Base-by-base conservation (phyloP, 2,329 filamentous ascomycete genomes). In the Aspergillus calidoustus region DNA sequence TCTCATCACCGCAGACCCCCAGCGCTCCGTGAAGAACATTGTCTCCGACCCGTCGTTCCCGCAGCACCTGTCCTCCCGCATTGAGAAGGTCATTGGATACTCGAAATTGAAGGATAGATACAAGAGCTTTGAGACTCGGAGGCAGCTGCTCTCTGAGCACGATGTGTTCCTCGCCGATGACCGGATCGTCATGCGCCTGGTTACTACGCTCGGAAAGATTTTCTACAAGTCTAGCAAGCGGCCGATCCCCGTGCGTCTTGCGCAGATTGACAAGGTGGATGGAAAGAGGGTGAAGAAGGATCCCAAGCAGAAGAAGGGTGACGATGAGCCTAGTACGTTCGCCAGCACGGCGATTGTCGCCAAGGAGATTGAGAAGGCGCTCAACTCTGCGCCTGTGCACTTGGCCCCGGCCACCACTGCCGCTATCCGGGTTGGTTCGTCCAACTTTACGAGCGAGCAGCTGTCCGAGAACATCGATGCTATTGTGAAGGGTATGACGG, bases 81-180 rank as follows among this genome's bases (percentile, higher is more conserved):
- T 94, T 72, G 89, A 87, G 55, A 86, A 88, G 67, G 86, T 99
- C 50, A 89, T 98, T 71, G 92, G 93, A 70, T 81, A 93, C 68
- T 84, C 85, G 71, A 96, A 98, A 79, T 83, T 99, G 70, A 94
- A 94, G 81, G 85, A 89, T 69, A 94, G 95, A 81, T 97, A 91
- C 84, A 89, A 91, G 82, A 87, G 91, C 64, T 99, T 92, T 79
- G 95, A 99, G 81, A 88, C 87, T 57, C 89, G 91, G 78, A 86
- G 95, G 66, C 92, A 95, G 77, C 86, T 99, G 41, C 86, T 90
- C 65, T 82, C 87, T 49, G 92, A 97, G 77, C 92, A 97, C 78
- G 95, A 98, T 75, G 82, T 98, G 60, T 98, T 99, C 81, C 84
- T 99, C 60, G 94, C 91, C 56, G 95, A 99, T 76, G 91, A 97